phyloP scores from a whole-genome alignment of 2,329 filamentous ascomycete species.

The Leptodontidium sp. region DNA sequence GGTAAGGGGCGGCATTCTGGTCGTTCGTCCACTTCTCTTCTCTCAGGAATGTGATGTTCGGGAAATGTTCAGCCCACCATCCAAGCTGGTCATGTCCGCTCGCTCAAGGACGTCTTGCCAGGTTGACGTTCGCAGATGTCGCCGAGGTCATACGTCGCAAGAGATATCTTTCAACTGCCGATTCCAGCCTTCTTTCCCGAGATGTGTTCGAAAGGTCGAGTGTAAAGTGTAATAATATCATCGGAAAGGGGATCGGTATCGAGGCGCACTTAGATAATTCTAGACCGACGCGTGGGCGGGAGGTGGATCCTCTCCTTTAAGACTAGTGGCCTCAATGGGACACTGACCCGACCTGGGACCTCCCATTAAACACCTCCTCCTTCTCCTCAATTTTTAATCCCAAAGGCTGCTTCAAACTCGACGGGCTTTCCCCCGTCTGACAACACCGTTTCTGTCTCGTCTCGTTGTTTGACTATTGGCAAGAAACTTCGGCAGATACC shows the following conservation, averaged over 20 bases:
- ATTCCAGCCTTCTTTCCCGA: not conserved
- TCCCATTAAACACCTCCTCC: not conserved
- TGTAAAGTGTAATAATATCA: not conserved
- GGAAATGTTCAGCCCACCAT: slow-evolving; percentile 3
- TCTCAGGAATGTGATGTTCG: not conserved
- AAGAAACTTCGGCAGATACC: not conserved
- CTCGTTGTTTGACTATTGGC: not conserved
- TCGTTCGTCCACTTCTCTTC: not conserved
- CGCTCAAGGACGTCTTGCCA: not conserved
- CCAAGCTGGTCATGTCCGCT: not conserved
- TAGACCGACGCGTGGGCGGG: slow-evolving; percentile 2
- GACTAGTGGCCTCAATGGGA: slow-evolving; percentile 8
- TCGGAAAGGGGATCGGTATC: slow-evolving; percentile 13
- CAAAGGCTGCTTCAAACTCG: no score
- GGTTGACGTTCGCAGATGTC: not conserved
- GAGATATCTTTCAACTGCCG: not conserved
- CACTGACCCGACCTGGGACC: not conserved
- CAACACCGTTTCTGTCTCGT: not conserved
- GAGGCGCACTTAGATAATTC: not conserved
- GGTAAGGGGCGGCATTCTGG: slow-evolving; percentile 27
- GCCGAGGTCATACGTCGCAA: not conserved
- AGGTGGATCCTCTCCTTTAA: not conserved
- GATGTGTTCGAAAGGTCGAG: not conserved
- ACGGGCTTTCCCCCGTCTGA: no score
- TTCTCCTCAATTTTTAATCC: no score